These are phyloP conservation scores for Saccharum officinarum DNA, from an alignment of 176 grass and related monocot species.

Conservation along the genomic window DNA sequence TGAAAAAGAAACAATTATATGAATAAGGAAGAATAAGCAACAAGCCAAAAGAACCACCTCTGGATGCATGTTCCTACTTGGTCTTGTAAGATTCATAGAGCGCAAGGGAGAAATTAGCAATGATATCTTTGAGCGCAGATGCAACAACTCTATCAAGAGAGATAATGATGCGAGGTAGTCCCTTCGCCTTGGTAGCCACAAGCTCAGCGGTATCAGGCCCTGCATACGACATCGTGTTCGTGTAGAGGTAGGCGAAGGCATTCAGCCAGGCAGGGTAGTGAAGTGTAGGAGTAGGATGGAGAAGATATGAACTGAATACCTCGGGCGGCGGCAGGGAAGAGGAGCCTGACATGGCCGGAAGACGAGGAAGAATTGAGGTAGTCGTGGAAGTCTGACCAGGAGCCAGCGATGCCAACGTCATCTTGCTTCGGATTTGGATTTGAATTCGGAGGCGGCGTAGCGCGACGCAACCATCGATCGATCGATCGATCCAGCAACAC, in stretches of 20 bases:
- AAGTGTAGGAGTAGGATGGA: not conserved
- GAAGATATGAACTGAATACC: not conserved
- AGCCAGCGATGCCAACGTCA: conserved; percentile 80
- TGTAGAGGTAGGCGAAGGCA: not conserved
- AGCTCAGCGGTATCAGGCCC: no score
- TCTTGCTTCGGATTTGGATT: conserved; percentile 58
- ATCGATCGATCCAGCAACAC: not conserved
- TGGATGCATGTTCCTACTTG: conserved; percentile 35
- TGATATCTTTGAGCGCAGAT: conserved; percentile 46
- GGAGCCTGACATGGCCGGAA: conserved; percentile 60
- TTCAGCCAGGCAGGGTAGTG: not conserved
- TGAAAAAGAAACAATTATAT: no score
- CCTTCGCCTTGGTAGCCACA: no score
- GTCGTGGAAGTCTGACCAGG: conserved; percentile 79
- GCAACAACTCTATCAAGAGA: conserved; percentile 34
- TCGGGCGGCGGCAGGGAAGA: conserved; percentile 11
- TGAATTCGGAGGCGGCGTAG: not conserved
- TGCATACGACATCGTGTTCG: no score
- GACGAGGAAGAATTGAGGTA: conserved; percentile 72
- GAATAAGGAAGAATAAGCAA: not conserved
- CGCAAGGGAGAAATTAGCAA: conserved; percentile 52
- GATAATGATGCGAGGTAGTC: not conserved
- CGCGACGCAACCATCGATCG: not conserved
- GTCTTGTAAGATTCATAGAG: conserved; percentile 63
- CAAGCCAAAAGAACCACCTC: conserved; percentile 53